Evolutionary conservation across 352 stramenopile genomes (phyloP), one percentile per base, ranked within the genome.

Genomic region (Phytophthora multivora): DNA sequence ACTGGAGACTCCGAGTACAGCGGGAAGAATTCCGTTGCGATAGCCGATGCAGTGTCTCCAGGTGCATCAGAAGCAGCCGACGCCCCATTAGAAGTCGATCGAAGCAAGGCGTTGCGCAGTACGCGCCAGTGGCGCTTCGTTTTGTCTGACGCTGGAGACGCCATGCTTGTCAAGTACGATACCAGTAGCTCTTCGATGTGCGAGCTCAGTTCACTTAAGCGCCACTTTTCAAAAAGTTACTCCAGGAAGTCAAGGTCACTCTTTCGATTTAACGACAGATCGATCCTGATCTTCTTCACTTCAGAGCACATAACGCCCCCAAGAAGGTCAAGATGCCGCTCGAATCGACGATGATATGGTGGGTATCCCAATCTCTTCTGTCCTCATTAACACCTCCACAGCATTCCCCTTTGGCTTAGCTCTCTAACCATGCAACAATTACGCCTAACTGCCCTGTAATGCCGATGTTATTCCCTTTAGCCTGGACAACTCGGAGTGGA

Each of bases 401-500:
- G 12, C 6, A 6, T 53, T 30, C 30, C 54, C 42, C 63, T 62
- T 11, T 30, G 2, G 46, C 8, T 54, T 12, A 16, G 4, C 19
- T 51, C 39, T 5, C 1, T 28, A 40, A 23, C 7, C 47, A 35
- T 63, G 39, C 18, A 28, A 28, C 15, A 36, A 13, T 51, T 42
- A 11, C 31, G 6, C 51, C 4, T 45, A 53, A 45, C 16, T 19
- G 16, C 39, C 8, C n/a, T 6, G 8, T 69, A 48, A 53, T 42
- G 48, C 47, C 48, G 13, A 9, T 64, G 28, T 38, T 60, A 18
- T 49, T 49, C 21, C 26, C 51, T 12, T 36, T 30, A 95, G 86
- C 58, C 63, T 99, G 67, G 97, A 99, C 78, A 99, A 97, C 73
- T 98, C 95, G 61, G 95, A 99, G 76, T 98, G 90, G 85, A 99